A percentile compares a stretch with the other conserved stretches of the same genome.
phyloP scores from a whole-genome alignment of 257 asterid species.

The Solanum acaule region DNA sequence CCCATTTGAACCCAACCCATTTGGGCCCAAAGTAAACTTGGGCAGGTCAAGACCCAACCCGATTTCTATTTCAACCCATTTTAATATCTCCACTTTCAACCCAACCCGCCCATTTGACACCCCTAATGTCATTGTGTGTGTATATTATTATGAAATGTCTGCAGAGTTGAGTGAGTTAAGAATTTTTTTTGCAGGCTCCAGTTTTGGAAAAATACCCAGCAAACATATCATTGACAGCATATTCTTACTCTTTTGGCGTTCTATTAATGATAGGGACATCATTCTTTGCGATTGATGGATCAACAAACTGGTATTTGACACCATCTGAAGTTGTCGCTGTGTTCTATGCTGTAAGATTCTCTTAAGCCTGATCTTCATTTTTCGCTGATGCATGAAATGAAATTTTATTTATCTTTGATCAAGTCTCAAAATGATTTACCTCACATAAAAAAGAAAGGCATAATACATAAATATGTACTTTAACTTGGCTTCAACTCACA shows the following conservation, averaged over 20 bases:
- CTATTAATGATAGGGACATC: constrained; percentile 63
- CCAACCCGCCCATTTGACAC: too few relatives aligned
- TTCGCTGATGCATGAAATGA: background rate
- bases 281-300: constrained; percentile 33
- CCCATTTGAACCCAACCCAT: too few relatives aligned
- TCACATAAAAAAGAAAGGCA: background rate
- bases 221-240: constrained; percentile 83
- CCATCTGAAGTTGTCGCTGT: constrained; percentile 72
- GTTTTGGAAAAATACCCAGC: constrained; percentile 84
- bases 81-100: too few relatives aligned
- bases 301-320: constrained; percentile 71
- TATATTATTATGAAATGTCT: background rate
- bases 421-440: background rate
- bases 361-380: background rate
- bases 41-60: too few relatives aligned
- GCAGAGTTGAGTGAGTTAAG: background rate
- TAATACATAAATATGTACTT: too few relatives aligned
- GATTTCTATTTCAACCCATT: too few relatives aligned
- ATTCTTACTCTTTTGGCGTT: constrained; percentile 71
- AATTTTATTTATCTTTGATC: background rate
- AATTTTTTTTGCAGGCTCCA: constrained; percentile 57
- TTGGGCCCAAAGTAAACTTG: too few relatives aligned
- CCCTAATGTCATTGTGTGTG: too few relatives aligned
- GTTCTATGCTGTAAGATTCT: constrained; percentile 75
- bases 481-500: too few relatives aligned